Percentiles rank a stretch among this genome's conserved stretches.
phyloP scores from a whole-genome alignment of 768 basidiomycete genomes.

The Cubamyces lactineus region DNA sequence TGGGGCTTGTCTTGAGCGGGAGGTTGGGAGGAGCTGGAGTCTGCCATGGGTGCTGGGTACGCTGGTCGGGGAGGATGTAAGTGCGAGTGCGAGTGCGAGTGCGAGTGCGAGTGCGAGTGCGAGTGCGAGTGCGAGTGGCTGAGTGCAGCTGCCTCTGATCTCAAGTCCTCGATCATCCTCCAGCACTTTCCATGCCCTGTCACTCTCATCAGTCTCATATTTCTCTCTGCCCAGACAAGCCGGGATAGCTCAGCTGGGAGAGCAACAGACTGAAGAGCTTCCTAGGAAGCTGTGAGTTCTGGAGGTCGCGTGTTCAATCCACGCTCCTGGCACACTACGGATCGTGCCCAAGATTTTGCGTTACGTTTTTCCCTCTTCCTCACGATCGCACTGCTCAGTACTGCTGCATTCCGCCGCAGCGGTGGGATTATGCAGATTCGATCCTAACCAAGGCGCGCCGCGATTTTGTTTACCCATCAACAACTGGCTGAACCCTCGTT shows the following conservation, averaged over 20 bases:
- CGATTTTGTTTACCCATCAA: no score
- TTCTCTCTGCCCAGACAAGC: no score
- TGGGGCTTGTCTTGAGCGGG: conserved; percentile 1
- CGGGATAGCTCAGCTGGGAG: conserved; percentile 41
- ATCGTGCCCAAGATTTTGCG: no score
- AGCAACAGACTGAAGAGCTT: conserved; percentile 38
- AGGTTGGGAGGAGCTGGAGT: not conserved
- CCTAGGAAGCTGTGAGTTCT: not conserved
- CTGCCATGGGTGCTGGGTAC: not conserved
- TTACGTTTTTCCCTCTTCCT: no score
- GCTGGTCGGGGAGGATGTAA: no score
- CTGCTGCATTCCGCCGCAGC: no score
- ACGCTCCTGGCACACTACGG: not conserved
- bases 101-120: not conserved
- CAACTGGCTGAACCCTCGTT: no score
- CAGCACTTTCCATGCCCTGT: not conserved
- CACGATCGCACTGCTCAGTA: no score
- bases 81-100: not conserved
- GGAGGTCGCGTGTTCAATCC: conserved; percentile 11
- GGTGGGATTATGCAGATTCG: no score
- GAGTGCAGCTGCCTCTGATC: no score
- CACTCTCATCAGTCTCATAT: no score
- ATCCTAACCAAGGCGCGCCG: no score
- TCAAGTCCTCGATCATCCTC: not conserved
- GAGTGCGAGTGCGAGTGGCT: not conserved